Base-by-base conservation (phyloP, 768 basidiomycete genomes). In the Gyrodon lividus region DNA sequence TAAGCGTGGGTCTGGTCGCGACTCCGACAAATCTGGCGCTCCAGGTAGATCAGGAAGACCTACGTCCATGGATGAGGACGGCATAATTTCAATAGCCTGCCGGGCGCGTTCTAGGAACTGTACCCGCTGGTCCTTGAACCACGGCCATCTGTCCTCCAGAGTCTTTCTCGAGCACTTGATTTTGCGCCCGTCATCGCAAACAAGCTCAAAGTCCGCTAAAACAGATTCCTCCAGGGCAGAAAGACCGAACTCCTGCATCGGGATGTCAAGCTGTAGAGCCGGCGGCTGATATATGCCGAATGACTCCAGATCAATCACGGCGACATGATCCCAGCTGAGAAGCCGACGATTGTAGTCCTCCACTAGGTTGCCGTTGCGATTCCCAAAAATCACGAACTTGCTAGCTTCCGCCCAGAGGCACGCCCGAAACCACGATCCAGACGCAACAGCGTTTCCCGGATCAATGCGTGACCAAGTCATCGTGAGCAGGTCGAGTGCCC, bases 221-320 rank as follows among this genome's bases (percentile, higher is more conserved):
- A 86, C 73, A 26, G 76, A 77, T 66, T 94, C 90, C 63, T 94
- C 92, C 16, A 98, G 75, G 43, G 87, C 85, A 13, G 84, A 80
- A 22, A 98, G 77, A 13, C 92, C 94, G 47, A 95, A 76, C 64
- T 90, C 84, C 65, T 95, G 92, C 77, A 90, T 86, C 1, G 79
- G 77, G 24, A 86, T 72, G 54, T 86, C 83, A 39, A 86, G 75
- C 55, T 74, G 82, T 37, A 80, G 76, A 3, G 77, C 67, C 0
- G 94, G 93, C 0, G 93, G 88, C 58, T 91, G 88, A 64, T 98
- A 98, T 56, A 99, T 93, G 1, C 96, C 96, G 62, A 94, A 96
- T 0, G 95, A 88, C 70, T 98, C 95, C 22, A 97, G 75, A 63
- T 95, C 92, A 51, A 96, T 84, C 49, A 89, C 84, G 5, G 90